phyloP scores from a whole-genome alignment of 2,329 filamentous ascomycete genomes.

The Fusarium sororula region DNA sequence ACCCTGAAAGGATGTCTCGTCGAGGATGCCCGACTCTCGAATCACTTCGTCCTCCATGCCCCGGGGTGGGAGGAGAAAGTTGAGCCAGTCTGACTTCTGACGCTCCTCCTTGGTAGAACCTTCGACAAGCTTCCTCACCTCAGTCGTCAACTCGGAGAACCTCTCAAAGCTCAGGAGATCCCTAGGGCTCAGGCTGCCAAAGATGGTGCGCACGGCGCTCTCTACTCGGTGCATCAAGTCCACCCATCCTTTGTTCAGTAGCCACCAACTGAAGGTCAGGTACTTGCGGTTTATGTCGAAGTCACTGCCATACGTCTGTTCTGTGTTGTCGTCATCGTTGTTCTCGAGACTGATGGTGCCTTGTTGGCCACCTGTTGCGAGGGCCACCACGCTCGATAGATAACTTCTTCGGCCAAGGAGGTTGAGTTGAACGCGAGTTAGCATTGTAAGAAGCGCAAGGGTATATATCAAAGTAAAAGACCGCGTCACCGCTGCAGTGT shows the following conservation, averaged over 20 bases:
- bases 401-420: constrained; percentile 95
- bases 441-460: constrained; percentile 84
- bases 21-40: constrained; percentile 81
- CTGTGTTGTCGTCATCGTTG: constrained; percentile 86
- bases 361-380: constrained; percentile 79
- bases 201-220: constrained; percentile 86
- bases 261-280: constrained; percentile 97
- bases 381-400: constrained; percentile 90
- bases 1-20: constrained; percentile 53
- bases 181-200: constrained; percentile 86
- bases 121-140: constrained; percentile 87
- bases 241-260: constrained; percentile 89
- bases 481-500: constrained; percentile 78
- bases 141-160: constrained; percentile 81
- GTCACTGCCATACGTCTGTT: constrained; percentile 87
- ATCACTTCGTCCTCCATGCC: constrained; percentile 86
- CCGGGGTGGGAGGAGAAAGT: constrained; percentile 81
- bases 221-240: constrained; percentile 84
- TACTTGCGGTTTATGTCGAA: constrained; percentile 97
- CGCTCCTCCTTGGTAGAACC: constrained; percentile 60
- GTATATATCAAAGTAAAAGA: constrained; percentile 94
- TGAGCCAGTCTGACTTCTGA: constrained; percentile 73
- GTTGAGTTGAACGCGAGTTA: constrained; percentile 96
- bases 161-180: constrained; percentile 86
- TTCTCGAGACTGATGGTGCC: constrained; percentile 91